Conservation (phyloP, 495 filamentous ascomycete genomes). For the Daldinia concentrica region DNA sequence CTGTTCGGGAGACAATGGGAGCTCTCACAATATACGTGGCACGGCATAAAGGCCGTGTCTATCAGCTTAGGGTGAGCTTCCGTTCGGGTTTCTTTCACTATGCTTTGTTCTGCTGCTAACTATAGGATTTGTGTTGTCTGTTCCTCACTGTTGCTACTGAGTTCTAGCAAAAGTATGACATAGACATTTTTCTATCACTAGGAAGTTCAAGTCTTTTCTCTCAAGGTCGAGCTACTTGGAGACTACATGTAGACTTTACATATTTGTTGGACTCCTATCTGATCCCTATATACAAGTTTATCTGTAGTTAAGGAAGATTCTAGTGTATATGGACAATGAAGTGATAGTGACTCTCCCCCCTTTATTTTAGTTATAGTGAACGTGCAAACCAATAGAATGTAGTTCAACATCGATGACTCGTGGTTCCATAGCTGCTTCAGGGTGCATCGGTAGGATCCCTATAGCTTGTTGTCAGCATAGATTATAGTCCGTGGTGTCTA, state of each 20-base stretch:
- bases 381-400: neutral
- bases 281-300: neutral
- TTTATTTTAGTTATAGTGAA: neutral
- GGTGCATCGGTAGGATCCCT: slow-evolving; percentile 32
- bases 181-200: neutral
- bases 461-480: slow-evolving; percentile 3
- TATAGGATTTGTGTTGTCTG: neutral
- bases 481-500: neutral
- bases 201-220: neutral
- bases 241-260: neutral
- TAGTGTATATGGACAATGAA: neutral
- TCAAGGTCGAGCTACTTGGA: neutral
- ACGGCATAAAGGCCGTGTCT: neutral
- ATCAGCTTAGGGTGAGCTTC: neutral
- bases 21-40: neutral
- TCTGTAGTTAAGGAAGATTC: neutral
- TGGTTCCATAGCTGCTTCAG: neutral
- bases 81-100: neutral
- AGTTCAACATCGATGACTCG: neutral
- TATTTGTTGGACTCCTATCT: neutral
- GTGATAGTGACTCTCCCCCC: neutral
- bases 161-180: neutral
- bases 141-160: neutral
- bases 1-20: neutral
- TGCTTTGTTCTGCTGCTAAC: neutral